These are phyloP conservation scores for Cynanchum wilfordii DNA, from an alignment of 257 asterid species.

Conservation along the genomic window DNA sequence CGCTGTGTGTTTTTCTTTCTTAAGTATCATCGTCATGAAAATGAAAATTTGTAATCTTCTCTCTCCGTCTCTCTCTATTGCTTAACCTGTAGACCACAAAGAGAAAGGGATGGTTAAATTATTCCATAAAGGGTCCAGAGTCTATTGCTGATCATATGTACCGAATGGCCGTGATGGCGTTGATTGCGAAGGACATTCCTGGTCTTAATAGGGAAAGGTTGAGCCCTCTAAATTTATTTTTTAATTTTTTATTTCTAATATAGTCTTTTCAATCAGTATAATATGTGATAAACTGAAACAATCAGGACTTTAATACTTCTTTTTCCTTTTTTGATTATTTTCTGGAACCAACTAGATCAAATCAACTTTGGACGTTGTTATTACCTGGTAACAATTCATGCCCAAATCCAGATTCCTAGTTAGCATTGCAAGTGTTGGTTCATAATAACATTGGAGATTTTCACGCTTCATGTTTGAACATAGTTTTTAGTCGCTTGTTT, in stretches of 20 bases:
- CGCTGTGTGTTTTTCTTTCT: neutral
- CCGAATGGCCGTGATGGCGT: constrained; percentile 93
- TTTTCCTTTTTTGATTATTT: neutral
- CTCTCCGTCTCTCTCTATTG: neutral
- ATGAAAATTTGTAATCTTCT: neutral
- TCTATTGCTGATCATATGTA: constrained; percentile 99
- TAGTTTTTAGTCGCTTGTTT: neutral
- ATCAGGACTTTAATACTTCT: neutral
- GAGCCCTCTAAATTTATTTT: constrained; percentile 12
- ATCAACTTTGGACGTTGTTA: neutral
- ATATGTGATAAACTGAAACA: neutral
- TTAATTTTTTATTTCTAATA: constrained; percentile 7
- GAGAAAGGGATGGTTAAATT: constrained; percentile 95
- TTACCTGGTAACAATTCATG: neutral
- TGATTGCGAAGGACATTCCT: constrained; percentile 76
- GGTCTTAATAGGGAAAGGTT: constrained; percentile 95
- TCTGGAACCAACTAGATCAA: neutral
- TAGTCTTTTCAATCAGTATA: neutral
- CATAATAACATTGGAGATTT: neutral
- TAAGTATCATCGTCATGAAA: neutral
- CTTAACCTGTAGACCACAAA: constrained; percentile 58
- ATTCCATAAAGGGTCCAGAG: constrained; percentile 79
- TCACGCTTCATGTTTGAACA: neutral
- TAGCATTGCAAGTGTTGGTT: neutral
- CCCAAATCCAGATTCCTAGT: neutral